phyloP scores from a whole-genome alignment of 345 rosid species.

The Hibiscus syriacus region DNA sequence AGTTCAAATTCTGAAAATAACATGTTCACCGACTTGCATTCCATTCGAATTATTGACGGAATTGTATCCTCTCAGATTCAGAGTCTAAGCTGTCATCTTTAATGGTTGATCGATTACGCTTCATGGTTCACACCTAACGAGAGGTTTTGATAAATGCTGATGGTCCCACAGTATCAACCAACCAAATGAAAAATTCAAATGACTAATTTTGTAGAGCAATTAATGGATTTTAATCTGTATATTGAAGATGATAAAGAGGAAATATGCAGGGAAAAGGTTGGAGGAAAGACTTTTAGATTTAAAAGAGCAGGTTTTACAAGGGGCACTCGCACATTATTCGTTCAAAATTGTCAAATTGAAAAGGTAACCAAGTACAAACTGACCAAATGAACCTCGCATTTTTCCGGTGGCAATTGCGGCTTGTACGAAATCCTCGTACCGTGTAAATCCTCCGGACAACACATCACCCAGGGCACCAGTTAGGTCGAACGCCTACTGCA shows the following conservation, averaged over 20 bases:
- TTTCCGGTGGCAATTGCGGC: constrained; percentile 60
- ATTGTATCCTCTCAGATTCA: too few species aligned
- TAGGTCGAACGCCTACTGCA: constrained; percentile 87
- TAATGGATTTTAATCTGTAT: background rate
- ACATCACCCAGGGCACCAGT: constrained; percentile 71
- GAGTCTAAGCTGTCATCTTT: background rate
- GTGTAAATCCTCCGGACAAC: constrained; percentile 53
- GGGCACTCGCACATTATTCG: background rate
- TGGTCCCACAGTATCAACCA: background rate
- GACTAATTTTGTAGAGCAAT: background rate
- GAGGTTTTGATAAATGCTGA: background rate
- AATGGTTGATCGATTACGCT: too few species aligned
- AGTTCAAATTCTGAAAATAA: too few species aligned
- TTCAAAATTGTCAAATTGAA: background rate
- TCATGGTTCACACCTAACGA: background rate
- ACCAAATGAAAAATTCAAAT: too few species aligned
- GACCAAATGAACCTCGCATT: constrained; percentile 13
- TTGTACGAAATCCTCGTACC: constrained; percentile 71
- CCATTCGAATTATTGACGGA: too few species aligned
- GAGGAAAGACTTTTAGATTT: background rate
- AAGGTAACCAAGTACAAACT: background rate
- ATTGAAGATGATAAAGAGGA: background rate
- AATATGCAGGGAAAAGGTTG: background rate
- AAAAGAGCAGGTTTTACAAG: background rate
- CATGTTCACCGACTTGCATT: too few species aligned